A percentile compares a stretch with the other conserved stretches of the same genome.
Evolutionary conservation across 495 filamentous ascomycete species (phyloP).

Genomic region (Xylaria grammica): DNA sequence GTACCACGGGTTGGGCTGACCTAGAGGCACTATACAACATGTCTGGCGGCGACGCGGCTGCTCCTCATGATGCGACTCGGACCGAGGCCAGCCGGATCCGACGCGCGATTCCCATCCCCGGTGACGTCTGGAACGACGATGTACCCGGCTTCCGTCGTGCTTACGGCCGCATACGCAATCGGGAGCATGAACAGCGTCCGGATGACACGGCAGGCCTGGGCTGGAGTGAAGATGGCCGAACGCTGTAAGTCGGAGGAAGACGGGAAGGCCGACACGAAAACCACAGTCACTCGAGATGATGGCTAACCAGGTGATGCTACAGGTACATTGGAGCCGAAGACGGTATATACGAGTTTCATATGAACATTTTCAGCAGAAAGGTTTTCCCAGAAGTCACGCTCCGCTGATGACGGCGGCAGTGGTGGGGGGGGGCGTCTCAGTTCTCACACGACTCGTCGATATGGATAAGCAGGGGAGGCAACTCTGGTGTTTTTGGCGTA

Average conservation of each 20-base stretch:
- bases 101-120: slow-evolving; percentile 33
- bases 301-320: slow-evolving; percentile 25
- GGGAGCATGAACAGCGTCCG: slow-evolving; percentile 41
- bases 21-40: slow-evolving; percentile 41
- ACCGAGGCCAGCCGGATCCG: slow-evolving; percentile 29
- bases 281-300: not conserved
- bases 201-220: slow-evolving; percentile 68
- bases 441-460: not conserved
- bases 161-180: slow-evolving; percentile 29
- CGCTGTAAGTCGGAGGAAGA: slow-evolving; percentile 63
- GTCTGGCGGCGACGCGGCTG: slow-evolving; percentile 23
- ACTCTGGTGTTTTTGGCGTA: slow-evolving; percentile 22
- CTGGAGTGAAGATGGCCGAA: slow-evolving; percentile 72
- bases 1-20: slow-evolving; percentile 38
- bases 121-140: slow-evolving; percentile 36
- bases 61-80: slow-evolving; percentile 21
- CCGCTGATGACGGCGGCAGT: slow-evolving; percentile 47
- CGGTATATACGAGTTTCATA: slow-evolving; percentile 74
- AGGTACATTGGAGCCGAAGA: slow-evolving; percentile 77
- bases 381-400: slow-evolving; percentile 65
- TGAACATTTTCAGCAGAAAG: slow-evolving; percentile 70
- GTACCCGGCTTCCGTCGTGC: slow-evolving; percentile 27
- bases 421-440: too few relatives aligned
- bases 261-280: not conserved
- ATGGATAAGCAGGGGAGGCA: slow-evolving; percentile 14